These are phyloP conservation scores for Coleophoma cylindrospora DNA, from an alignment of 2,329 filamentous ascomycete species.

Conservation along the genomic window DNA sequence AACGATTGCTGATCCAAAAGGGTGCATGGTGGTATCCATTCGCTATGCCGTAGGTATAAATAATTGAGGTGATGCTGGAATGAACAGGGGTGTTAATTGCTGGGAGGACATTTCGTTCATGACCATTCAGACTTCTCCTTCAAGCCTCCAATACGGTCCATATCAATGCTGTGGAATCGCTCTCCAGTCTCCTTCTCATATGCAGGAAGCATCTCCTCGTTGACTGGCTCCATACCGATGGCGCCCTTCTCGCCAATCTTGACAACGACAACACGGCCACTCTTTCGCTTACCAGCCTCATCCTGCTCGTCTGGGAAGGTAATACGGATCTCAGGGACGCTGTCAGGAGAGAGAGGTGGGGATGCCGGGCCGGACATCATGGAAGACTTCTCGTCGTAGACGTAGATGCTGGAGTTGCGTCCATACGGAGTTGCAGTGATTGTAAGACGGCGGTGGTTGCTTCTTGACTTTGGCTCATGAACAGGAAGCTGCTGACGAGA, in stretches of 20 bases:
- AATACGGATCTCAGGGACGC: conserved; percentile 92
- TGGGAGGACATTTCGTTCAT: conserved; percentile 2
- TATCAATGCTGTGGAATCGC: conserved; percentile 89
- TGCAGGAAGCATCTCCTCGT: conserved; percentile 72
- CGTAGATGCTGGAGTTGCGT: conserved; percentile 64
- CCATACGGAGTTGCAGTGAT: conserved; percentile 42
- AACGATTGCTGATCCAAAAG: not conserved
- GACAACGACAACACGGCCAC: conserved; percentile 86
- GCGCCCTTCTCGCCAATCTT: conserved; percentile 80
- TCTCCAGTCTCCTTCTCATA: conserved; percentile 78
- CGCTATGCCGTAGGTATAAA: not conserved
- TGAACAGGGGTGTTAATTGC: not conserved
- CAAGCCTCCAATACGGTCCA: conserved; percentile 88
- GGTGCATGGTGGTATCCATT: not conserved
- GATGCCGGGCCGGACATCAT: conserved; percentile 72
- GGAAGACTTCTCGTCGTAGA: conserved; percentile 75
- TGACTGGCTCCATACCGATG: conserved; percentile 81
- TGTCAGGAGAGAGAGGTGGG: conserved; percentile 73
- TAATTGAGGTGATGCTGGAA: not conserved
- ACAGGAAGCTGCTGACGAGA: conserved; percentile 57
- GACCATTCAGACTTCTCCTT: conserved; percentile 69
- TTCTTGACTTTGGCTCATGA: conserved; percentile 42
- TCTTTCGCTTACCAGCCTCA: conserved; percentile 73
- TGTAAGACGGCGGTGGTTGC: conserved; percentile 47
- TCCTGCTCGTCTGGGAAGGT: conserved; percentile 97